Evolutionary conservation across 2,329 filamentous ascomycete genomes (phyloP), one percentile per base, ranked within the genome.

Genomic region (Scedosporium minutisporum): DNA sequence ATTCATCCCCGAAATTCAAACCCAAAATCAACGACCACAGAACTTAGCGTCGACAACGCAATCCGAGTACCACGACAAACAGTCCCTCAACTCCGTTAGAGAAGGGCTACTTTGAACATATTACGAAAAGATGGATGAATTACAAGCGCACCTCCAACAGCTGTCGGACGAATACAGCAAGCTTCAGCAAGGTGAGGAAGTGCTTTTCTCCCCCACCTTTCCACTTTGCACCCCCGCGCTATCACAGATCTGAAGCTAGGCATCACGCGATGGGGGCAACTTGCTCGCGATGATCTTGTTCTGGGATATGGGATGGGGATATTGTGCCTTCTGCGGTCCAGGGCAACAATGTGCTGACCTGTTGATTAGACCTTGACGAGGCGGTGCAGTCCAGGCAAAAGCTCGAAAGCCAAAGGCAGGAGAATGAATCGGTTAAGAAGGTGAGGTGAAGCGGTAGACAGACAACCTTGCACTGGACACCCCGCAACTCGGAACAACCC

Each of bases 371-470:
- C 68, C 83, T 97, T 62, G 89, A 92, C 74, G 83, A 80, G 53
- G 79, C 85, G 18, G 85, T 97, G 27, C 82, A 87, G 55, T 89
- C 91, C 9, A 86, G 93, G 66, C 93, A 99, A 77, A 96, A 90
- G 76, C 86, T 99, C 6, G 93, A 97, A 73, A 90, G 92, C 6
- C 95, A 99, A 75, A 90, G 90, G 73, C 91, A 96, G 71, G 95
- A 99, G 75, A 99, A 97, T 72, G 78, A 87, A 58, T 87, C 89
- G 16, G 95, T 99, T 9, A 87, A 96, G 74, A 89, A 90, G 77
- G 90, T 91, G 68, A 55, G 74, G 62, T 3, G 14, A 33, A 41
- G 27, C 3, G 33, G 33, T 6, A 10, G 33, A 38, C 6, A 10
- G 9, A 38, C 33, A 4, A 10, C 10, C 33, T 38, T 38, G 33